Evolutionary conservation across 2,329 filamentous ascomycete species (phyloP), one percentile per base, ranked within the genome.

Genomic region (Aspergillus candidus): DNA sequence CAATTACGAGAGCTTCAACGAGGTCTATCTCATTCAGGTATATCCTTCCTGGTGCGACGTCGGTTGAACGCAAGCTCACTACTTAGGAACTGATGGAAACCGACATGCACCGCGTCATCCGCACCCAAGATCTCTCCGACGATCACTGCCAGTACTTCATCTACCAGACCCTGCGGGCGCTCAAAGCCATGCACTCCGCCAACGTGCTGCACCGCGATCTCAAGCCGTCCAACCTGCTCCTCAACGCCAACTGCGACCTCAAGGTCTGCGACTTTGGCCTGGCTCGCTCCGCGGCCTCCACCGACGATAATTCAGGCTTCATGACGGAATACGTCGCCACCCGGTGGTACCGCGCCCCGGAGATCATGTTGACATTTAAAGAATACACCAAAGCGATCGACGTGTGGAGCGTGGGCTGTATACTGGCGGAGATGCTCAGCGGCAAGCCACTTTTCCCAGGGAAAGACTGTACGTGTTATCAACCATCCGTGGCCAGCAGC

Each of bases 271-370:
- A 98, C 69, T 98, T 98, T 62, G 93, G 93, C 63, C 81, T 98
- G 45, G 93, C 93, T 38, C 84, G 90, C 62, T 97, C 91, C 8
- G 93, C 93, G 11, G 93, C 93, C 7, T 96, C 91, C 8, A 94
- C 94, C 56, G 93, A 98, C 64, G 93, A 98, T 70, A 98, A 98
- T 72, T 96, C 91, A n/a, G 93, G 93, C 15, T 98, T 98, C 80
- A 98, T 98, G 93, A 98, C 93, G 12, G 93, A 98, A 94, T 98
- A 98, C 67, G 93, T 98, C 45, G 93, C 93, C 40, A 98, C 93
- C 37, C 84, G 93, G 61, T 98, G 93, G 93, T 98, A 98, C 72
- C 89, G 93, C 70, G 93, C 93, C 5, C 93, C 93, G 3, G 93
- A 98, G 68, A 98, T 98, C 69, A 98, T 98, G 93, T 84, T 98